Conservation (phyloP, 1,284 basidiomycete genomes). For the Athelia psychrophila region DNA sequence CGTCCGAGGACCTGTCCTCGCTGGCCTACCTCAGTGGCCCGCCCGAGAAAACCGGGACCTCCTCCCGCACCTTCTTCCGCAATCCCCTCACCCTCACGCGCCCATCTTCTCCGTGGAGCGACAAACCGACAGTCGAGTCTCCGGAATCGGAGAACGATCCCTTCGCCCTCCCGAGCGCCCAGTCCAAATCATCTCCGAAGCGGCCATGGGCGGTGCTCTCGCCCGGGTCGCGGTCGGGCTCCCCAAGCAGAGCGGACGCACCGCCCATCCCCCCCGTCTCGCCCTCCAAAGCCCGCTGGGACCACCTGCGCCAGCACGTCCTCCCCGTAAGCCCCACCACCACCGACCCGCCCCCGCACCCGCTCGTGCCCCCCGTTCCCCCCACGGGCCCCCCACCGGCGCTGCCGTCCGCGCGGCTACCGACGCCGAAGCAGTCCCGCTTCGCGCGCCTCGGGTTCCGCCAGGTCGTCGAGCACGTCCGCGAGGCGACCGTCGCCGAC, state of each 20-base stretch:
- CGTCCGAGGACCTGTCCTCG: no score
- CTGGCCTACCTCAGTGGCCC: no score
- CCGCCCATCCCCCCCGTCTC: conserved; percentile 24
- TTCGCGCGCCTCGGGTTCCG: conserved; percentile 54
- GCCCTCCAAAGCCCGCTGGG: conserved; percentile 47
- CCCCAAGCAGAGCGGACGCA: not conserved
- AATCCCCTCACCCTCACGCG: no score
- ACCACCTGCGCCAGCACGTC: conserved; percentile 50
- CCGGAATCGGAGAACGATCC: not conserved
- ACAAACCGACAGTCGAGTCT: not conserved
- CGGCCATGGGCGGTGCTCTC: not conserved
- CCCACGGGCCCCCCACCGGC: conserved; percentile 17
- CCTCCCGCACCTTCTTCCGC: no score
- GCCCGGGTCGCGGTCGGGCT: not conserved
- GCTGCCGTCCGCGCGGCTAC: conserved; percentile 19
- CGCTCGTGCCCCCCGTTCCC: conserved; percentile 17
- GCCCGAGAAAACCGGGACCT: no score
- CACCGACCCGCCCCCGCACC: conserved; percentile 11
- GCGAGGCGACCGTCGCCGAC: conserved; percentile 39
- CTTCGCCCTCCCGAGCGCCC: not conserved
- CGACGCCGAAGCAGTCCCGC: conserved; percentile 51
- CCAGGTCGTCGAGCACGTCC: conserved; percentile 58
- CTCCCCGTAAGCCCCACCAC: conserved; percentile 27
- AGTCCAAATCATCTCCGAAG: not conserved
- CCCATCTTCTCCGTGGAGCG: not conserved